Evolutionary conservation across 108 stramenopile genomes (phyloP), one percentile per base, ranked within the genome.

Genomic region (Schizochytrium sp.): DNA sequence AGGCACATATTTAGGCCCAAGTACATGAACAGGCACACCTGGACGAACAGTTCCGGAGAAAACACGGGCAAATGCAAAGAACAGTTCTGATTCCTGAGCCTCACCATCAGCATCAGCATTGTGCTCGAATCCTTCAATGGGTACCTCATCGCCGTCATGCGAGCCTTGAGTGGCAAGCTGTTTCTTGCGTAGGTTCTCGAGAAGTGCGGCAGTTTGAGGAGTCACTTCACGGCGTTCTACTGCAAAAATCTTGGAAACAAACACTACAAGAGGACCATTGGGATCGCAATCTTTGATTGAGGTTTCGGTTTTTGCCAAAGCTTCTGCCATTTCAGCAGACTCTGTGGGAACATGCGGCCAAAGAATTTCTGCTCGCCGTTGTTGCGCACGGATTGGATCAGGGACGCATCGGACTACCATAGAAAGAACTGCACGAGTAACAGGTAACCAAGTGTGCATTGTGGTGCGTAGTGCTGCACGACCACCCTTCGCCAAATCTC

Each of bases 391-490:
- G 10, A 55, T 53, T 3, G 94, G 94, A 17, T 57, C 61, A 3
- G 93, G 93, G 46, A 94, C 91, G 38, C 15, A 55, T 12, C 90
- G 90, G 44, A 92, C 92, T n/a, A 93, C 93, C 93, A 93, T 91
- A 10, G 91, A 56, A 13, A 94, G 90, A 15, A 94, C 91, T 1
- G 93, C 90, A 4, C 92, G 90, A 0, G 94, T 87, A 19, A 94
- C 87, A 0, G 94, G 94, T 41, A 94, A 88, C 94, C 94, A 94
- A 12, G 92, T 45, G 55, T 93, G 92, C 93, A 94, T 93, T 42
- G 93, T 61, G 2, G 93, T 55, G 28, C 89, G 56, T 10, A 83
- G 46, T 47, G 55, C 55, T 2, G n/a, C 72, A 19, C 28, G 17
- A 5, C 40, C 57, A 56, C 73, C 58, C n/a, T 87, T 87, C 19